These are phyloP conservation scores for Cladorrhinum sp. DNA, from an alignment of 2,329 filamentous ascomycete species.

Conservation along the genomic window DNA sequence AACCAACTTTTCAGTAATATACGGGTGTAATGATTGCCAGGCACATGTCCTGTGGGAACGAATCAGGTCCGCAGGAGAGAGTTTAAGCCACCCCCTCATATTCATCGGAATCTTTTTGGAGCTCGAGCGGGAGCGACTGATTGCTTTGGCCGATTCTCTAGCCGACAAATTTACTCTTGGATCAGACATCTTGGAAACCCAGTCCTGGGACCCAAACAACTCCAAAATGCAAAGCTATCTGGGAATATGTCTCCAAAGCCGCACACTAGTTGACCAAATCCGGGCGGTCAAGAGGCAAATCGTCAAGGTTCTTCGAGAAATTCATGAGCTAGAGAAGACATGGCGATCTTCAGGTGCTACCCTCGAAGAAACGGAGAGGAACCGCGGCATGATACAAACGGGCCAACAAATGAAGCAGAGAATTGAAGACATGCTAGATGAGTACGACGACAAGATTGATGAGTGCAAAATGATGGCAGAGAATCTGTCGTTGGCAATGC, in stretches of 20 bases:
- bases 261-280: slow-evolving; percentile 10
- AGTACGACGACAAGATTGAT: slow-evolving; percentile 18
- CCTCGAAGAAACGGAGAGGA: background rate
- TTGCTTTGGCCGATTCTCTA: slow-evolving; percentile 4
- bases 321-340: background rate
- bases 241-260: slow-evolving; percentile 4
- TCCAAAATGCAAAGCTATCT: slow-evolving; percentile 9
- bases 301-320: background rate
- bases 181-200: slow-evolving; percentile 1
- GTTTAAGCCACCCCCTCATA: slow-evolving; percentile 9
- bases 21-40: slow-evolving; percentile 9
- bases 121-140: slow-evolving; percentile 9
- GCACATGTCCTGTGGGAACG: background rate
- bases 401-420: slow-evolving; percentile 3
- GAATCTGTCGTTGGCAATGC: slow-evolving; percentile 14
- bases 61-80: background rate
- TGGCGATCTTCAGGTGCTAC: background rate
- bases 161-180: slow-evolving; percentile 9
- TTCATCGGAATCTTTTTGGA: slow-evolving; percentile 10
- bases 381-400: background rate
- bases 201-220: slow-evolving; percentile 7
- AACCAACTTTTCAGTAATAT: slow-evolving; percentile 10
- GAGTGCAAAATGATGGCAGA: slow-evolving; percentile 15
- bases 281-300: slow-evolving; percentile 12
- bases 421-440: slow-evolving; percentile 6